These are phyloP conservation scores for Phytophthora megakarya DNA, from an alignment of 352 stramenopile genomes.

Conservation along the genomic window DNA sequence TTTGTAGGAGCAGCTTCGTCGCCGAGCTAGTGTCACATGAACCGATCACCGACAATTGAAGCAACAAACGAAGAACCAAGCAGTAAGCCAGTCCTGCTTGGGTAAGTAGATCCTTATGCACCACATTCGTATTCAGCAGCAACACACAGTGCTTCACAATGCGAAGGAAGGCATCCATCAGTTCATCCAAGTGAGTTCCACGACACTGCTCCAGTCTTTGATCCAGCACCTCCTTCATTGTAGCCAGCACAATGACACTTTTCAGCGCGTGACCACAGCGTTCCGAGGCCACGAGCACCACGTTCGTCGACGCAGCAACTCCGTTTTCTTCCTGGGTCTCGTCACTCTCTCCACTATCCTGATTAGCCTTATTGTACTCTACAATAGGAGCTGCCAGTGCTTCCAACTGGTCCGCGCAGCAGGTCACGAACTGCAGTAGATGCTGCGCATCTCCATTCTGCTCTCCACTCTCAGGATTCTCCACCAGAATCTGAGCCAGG, in stretches of 20 bases:
- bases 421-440: slow-evolving; percentile 53
- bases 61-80: slow-evolving; percentile 62
- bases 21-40: slow-evolving; percentile 2
- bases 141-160: slow-evolving; percentile 64
- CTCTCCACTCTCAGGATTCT: slow-evolving; percentile 27
- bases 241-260: slow-evolving; percentile 64
- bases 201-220: slow-evolving; percentile 33
- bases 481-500: slow-evolving; percentile 49
- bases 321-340: slow-evolving; percentile 18
- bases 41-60: slow-evolving; percentile 30
- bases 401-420: slow-evolving; percentile 60
- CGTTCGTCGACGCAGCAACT: slow-evolving; percentile 51
- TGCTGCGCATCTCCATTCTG: slow-evolving; percentile 23
- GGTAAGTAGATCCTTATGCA: slow-evolving; percentile 84
- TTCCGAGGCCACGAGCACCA: slow-evolving; percentile 75
- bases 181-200: slow-evolving; percentile 8
- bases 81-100: slow-evolving; percentile 74
- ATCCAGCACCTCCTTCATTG: slow-evolving; percentile 66
- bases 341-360: background rate
- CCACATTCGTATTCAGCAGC: slow-evolving; percentile 68
- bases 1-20: slow-evolving; percentile 45
- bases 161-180: slow-evolving; percentile 34
- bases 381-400: slow-evolving; percentile 58
- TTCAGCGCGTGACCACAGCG: slow-evolving; percentile 76
- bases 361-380: slow-evolving; percentile 38